Evolutionary conservation across 2,329 filamentous ascomycete species (phyloP).

Genomic region (Pseudocercospora ulei): DNA sequence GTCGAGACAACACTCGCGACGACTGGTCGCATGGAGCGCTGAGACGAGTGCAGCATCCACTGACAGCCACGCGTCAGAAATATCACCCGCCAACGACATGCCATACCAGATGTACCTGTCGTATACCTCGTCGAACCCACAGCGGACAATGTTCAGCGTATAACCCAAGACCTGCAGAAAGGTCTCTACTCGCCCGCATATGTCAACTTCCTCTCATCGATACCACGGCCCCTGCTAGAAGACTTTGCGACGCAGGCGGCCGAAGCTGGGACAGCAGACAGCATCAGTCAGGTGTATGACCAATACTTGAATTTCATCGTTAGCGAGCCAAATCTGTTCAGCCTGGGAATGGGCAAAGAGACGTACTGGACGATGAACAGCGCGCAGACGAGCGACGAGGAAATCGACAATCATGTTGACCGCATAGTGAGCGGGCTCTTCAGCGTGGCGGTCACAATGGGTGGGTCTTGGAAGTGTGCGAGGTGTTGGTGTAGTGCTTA

Average conservation of each 20-base stretch:
- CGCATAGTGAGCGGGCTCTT: constrained; percentile 93
- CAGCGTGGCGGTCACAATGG: constrained; percentile 97
- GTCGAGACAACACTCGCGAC: constrained; percentile 24
- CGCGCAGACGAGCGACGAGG: constrained; percentile 77
- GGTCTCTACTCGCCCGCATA: constrained; percentile 88
- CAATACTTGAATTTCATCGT: constrained; percentile 98
- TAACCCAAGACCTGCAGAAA: constrained; percentile 76
- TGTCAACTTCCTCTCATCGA: constrained; percentile 91
- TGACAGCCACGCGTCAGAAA: constrained; percentile 46
- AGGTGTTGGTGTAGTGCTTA: constrained; percentile 23
- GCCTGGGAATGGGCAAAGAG: constrained; percentile 82
- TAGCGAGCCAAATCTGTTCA: constrained; percentile 89
- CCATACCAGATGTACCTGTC: constrained; percentile 91
- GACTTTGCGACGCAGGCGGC: constrained; percentile 89
- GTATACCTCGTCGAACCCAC: constrained; percentile 94
- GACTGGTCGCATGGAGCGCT: constrained; percentile 22
- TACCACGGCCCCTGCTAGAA: constrained; percentile 81
- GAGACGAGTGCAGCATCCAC: constrained; percentile 29
- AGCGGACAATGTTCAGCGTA: constrained; percentile 64
- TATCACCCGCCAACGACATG: constrained; percentile 68
- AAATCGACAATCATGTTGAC: constrained; percentile 78
- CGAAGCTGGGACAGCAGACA: constrained; percentile 70
- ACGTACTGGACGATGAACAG: constrained; percentile 97
- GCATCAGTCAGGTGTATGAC: constrained; percentile 85
- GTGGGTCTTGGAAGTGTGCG: constrained; percentile 41